phyloP scores from a whole-genome alignment of 441 rosid species.

The Populus hybrid region DNA sequence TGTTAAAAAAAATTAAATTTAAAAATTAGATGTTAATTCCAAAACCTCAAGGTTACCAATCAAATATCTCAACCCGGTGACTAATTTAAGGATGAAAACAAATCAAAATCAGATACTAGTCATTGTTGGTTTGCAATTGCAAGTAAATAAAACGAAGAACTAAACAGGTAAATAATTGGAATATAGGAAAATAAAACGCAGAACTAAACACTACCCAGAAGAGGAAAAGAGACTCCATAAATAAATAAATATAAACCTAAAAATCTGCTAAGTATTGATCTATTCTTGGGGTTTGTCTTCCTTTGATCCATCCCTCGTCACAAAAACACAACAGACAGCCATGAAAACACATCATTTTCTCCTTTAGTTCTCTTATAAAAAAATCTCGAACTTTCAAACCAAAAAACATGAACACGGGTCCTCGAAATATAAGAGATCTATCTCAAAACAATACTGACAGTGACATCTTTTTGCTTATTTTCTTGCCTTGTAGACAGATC shows the following conservation, averaged over 20 bases:
- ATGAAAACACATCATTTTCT: background rate
- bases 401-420: background rate
- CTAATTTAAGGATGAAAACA: too few relatives aligned
- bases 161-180: background rate
- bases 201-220: background rate
- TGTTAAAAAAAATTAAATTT: background rate
- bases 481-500: background rate
- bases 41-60: too few relatives aligned
- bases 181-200: background rate
- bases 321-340: background rate
- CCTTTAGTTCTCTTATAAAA: background rate
- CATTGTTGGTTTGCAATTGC: background rate
- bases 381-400: background rate
- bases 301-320: background rate
- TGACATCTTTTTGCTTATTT: background rate
- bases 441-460: background rate
- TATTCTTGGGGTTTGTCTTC: background rate
- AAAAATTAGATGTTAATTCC: too few relatives aligned
- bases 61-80: too few relatives aligned
- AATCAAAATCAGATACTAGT: background rate
- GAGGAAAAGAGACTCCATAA: background rate
- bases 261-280: background rate
- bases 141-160: too few relatives aligned
- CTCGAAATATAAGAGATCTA: background rate
- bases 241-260: background rate